These are phyloP conservation scores for Microcyclospora tardicrescens DNA, from an alignment of 2,329 filamentous ascomycete species.

Conservation along the genomic window DNA sequence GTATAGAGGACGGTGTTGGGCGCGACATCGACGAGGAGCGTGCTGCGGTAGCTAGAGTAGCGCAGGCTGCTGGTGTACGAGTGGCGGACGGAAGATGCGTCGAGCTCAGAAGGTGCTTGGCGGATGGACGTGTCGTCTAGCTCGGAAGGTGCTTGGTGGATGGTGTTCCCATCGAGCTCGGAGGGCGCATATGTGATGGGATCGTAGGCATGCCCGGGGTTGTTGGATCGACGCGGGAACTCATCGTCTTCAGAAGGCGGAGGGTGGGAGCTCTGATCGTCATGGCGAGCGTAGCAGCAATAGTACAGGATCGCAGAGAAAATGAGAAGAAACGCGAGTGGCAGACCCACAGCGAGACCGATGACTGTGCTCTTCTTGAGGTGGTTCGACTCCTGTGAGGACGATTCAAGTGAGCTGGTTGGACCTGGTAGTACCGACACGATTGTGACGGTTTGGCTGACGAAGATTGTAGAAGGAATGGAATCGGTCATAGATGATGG, in stretches of 20 bases:
- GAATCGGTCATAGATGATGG: background rate
- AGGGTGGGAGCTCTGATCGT: background rate
- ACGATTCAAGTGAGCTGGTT: background rate
- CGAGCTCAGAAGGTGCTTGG: background rate
- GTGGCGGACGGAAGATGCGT: background rate
- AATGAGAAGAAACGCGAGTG: slow-evolving; percentile 3
- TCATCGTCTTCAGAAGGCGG: background rate
- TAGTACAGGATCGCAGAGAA: slow-evolving; percentile 2
- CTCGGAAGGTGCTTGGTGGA: background rate
- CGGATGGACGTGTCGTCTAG: background rate
- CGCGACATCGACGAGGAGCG: background rate
- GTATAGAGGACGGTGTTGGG: background rate
- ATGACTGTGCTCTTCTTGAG: background rate
- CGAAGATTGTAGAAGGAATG: background rate
- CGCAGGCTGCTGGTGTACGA: background rate
- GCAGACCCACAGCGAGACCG: slow-evolving; percentile 10
- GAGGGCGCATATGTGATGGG: slow-evolving; percentile 3
- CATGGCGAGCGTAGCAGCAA: background rate
- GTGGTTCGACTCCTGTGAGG: background rate
- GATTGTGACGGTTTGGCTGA: background rate
- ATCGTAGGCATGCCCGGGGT: background rate
- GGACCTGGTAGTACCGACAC: background rate
- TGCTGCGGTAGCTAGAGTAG: background rate
- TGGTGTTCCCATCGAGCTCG: slow-evolving; percentile 9
- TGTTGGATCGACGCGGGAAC: background rate